Percentiles rank a stretch among this genome's conserved stretches.
phyloP scores from a whole-genome alignment of 495 filamentous ascomycete genomes.

The Opeltia flavorubescens region DNA sequence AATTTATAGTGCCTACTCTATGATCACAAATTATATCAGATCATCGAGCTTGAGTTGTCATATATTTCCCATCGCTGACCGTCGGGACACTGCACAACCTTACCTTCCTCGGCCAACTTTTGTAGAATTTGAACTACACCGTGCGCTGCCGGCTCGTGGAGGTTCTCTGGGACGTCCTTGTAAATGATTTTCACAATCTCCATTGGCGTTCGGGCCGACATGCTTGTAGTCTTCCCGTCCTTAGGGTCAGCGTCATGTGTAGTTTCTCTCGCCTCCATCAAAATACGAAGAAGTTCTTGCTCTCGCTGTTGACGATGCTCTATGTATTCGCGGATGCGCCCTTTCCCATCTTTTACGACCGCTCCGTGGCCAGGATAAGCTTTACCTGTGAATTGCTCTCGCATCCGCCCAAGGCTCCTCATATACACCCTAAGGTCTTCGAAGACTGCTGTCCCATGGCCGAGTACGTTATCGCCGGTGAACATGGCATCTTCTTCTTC shows the following conservation, averaged over 20 bases:
- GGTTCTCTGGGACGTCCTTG: constrained; percentile 53
- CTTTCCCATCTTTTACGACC: constrained; percentile 50
- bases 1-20: too few relatives aligned
- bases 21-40: background rate
- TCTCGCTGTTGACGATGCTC: constrained; percentile 66
- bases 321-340: constrained; percentile 68
- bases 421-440: constrained; percentile 68
- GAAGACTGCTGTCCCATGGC: constrained; percentile 87
- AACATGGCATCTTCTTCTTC: constrained; percentile 76
- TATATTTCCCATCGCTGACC: constrained; percentile 39
- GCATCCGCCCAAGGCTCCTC: constrained; percentile 58
- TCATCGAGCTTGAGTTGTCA: constrained; percentile 10
- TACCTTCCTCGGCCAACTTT: constrained; percentile 57
- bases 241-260: constrained; percentile 23
- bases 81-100: constrained; percentile 31
- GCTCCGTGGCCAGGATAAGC: constrained; percentile 83
- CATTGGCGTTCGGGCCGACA: constrained; percentile 46
- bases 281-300: constrained; percentile 58
- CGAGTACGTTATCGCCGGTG: constrained; percentile 89
- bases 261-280: constrained; percentile 28
- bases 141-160: constrained; percentile 57
- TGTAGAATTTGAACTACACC: constrained; percentile 54
- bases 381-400: constrained; percentile 43
- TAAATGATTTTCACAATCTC: constrained; percentile 82
- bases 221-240: constrained; percentile 13